Evolutionary conservation across 768 basidiomycete species (phyloP), one percentile per base, ranked within the genome.

Genomic region (Lactifluus echinatus): DNA sequence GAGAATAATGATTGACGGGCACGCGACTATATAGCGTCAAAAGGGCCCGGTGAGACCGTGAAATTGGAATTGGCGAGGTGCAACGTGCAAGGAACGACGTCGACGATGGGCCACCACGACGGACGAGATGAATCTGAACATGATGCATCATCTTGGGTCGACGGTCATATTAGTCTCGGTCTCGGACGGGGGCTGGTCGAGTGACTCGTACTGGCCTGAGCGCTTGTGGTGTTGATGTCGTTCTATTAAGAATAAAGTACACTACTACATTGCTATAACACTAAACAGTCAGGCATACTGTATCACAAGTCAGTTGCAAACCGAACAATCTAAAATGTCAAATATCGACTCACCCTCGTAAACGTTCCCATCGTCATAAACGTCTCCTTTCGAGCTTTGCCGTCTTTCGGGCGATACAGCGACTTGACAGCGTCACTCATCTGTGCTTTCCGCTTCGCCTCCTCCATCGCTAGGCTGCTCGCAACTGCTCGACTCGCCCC

Each of bases 351-450:
- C 67, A 93, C 92, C 72, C 93, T 80, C 8, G 88, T 94, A 64
- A 94, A 96, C 12, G 93, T 95, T 17, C 85, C 83, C 79, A 85
- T 88, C 1, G 92, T 94, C 79, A 91, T 91, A 64, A 93, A 94
- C 6, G 89, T 93, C 72, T 88, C 87, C 67, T 92, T 90, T 67
- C 74, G 76, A 61, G 74, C 74, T 50, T 77, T 71, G 15, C 75
- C 77, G 21, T 81, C 78, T 56, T 82, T 81, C 11, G 74, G 69
- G 40, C 71, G 77, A 67, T 94, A 96, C 63, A 96, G 67, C 34
- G 84, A 85, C 73, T 86, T 88, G 34, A 96, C 83, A 15, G 90
- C 90, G 11, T 83, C 86, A 64, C 83, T 93, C 92, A 94, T 93
- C 5, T 72, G 77, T 2, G 83, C 83, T 70, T 83, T 91, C 61